Percentiles rank a stretch among this genome's conserved stretches.
Evolutionary conservation across 768 basidiomycete species (phyloP).

Genomic region (Atractiella rhizophila): DNA sequence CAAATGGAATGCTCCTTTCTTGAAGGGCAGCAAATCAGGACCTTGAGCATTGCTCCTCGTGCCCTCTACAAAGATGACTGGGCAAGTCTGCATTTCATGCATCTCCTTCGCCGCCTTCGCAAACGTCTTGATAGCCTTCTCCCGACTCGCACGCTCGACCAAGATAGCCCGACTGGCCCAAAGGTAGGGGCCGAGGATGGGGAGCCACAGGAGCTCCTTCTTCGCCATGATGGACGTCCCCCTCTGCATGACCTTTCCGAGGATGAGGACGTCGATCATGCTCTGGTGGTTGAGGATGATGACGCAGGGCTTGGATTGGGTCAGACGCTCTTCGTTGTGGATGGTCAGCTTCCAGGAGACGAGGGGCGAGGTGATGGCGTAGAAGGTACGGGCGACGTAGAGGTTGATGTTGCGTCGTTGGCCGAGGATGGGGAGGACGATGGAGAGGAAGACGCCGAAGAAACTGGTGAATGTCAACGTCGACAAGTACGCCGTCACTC

Average conservation of each 20-base stretch:
- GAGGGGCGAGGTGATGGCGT: constrained; percentile 35
- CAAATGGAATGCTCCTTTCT: constrained; percentile 94
- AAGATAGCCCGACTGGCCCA: constrained; percentile 38
- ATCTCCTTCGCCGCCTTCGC: constrained; percentile 51
- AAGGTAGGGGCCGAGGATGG: constrained; percentile 37
- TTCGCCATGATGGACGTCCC: constrained; percentile 76
- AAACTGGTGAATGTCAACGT: too few species aligned
- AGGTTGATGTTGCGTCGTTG: constrained; percentile 34
- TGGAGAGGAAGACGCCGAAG: constrained; percentile 42
- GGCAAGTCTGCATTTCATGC: constrained; percentile 29
- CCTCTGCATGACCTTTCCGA: constrained; percentile 48
- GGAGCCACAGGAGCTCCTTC: constrained; percentile 58
- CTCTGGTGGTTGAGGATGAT: constrained; percentile 80
- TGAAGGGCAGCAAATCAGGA: constrained; percentile 56
- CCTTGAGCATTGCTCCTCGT: constrained; percentile 48
- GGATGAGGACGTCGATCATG: constrained; percentile 50
- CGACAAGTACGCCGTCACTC: too few species aligned
- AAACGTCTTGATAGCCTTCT: constrained; percentile 45
- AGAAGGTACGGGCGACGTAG: constrained; percentile 61
- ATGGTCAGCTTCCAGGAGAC: constrained; percentile 47
- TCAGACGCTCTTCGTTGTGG: constrained; percentile 53
- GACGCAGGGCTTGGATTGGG: neutral
- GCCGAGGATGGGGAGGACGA: constrained; percentile 44
- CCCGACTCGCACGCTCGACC: constrained; percentile 58
- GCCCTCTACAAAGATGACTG: constrained; percentile 94